phyloP scores from a whole-genome alignment of 1,284 basidiomycete genomes.

The Waitea zeae region DNA sequence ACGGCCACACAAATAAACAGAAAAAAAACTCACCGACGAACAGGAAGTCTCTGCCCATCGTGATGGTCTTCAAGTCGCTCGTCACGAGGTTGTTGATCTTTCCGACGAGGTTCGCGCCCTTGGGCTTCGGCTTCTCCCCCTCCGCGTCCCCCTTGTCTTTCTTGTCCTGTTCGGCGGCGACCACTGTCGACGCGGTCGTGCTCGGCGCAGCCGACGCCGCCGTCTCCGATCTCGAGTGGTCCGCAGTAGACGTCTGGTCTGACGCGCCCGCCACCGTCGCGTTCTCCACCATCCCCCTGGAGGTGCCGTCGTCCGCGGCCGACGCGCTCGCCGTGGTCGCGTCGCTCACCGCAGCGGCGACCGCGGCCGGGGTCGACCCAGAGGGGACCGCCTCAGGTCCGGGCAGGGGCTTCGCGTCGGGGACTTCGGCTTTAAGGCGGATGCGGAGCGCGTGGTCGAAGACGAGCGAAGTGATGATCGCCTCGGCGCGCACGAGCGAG shows the following conservation, averaged over 20 bases:
- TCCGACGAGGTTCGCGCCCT: constrained; percentile 23
- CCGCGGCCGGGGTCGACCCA: constrained; percentile 10
- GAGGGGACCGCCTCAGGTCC: constrained; percentile 4
- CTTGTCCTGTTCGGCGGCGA: neutral
- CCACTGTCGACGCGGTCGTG: neutral
- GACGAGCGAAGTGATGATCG: constrained; percentile 35
- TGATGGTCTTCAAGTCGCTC: constrained; percentile 17
- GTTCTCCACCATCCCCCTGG: neutral
- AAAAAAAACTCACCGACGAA: constrained; percentile 14
- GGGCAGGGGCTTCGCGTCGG: constrained; percentile 7
- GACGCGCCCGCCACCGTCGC: constrained; percentile 8
- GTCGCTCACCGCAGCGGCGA: neutral
- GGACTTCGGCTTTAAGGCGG: constrained; percentile 21
- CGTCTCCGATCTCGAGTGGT: neutral
- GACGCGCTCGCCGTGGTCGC: neutral
- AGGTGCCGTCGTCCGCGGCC: neutral
- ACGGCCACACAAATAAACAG: constrained; percentile 22
- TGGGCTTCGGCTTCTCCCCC: neutral
- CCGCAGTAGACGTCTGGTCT: constrained; percentile 2
- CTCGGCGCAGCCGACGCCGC: neutral
- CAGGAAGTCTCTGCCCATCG: constrained; percentile 17
- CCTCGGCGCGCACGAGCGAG: constrained; percentile 24
- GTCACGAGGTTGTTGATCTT: constrained; percentile 28
- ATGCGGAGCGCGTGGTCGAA: constrained; percentile 41
- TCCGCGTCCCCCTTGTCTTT: neutral